Percentiles rank a stretch among this genome's conserved stretches.
These are phyloP conservation scores for Psilocybe subaeruginosa DNA, from an alignment of 768 basidiomycete species.

Conservation along the genomic window DNA sequence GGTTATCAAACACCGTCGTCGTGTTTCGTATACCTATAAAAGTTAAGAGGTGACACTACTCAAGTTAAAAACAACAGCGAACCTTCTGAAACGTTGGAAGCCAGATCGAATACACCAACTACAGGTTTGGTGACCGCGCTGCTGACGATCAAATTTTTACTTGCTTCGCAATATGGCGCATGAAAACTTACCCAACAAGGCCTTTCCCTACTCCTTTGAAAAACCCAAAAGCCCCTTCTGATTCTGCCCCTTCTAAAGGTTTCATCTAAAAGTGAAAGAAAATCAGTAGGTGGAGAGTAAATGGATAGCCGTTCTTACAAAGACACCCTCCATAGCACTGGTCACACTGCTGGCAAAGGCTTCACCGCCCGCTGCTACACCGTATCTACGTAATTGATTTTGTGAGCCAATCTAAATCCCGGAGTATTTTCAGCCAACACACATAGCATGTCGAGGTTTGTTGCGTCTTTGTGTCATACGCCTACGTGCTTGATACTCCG, in stretches of 20 bases:
- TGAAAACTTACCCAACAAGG: constrained; percentile 77
- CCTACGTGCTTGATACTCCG: constrained; percentile 90
- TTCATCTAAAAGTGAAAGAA: constrained; percentile 64
- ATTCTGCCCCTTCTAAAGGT: constrained; percentile 95
- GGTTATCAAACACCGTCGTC: constrained; percentile 95
- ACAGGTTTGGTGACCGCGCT: constrained; percentile 96
- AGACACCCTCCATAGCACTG: constrained; percentile 94
- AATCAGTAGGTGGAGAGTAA: neutral
- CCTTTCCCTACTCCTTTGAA: constrained; percentile 98
- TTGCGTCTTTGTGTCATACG: constrained; percentile 90
- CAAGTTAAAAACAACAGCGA: neutral
- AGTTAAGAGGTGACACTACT: neutral
- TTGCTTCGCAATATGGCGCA: neutral
- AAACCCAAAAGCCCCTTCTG: constrained; percentile 92
- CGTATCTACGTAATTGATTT: constrained; percentile 60
- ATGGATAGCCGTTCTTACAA: constrained; percentile 47
- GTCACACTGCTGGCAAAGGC: constrained; percentile 93
- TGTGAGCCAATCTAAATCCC: neutral
- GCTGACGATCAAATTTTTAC: constrained; percentile 5
- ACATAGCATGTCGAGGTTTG: constrained; percentile 96
- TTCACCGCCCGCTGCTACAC: constrained; percentile 93
- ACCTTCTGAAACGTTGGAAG: constrained; percentile 95
- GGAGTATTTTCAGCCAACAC: constrained; percentile 24
- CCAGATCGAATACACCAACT: constrained; percentile 95
- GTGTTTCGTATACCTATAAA: constrained; percentile 90